Percentiles rank a stretch among this genome's conserved stretches.
phyloP scores from a whole-genome alignment of 345 rosid species.

The Heritiera littoralis region DNA sequence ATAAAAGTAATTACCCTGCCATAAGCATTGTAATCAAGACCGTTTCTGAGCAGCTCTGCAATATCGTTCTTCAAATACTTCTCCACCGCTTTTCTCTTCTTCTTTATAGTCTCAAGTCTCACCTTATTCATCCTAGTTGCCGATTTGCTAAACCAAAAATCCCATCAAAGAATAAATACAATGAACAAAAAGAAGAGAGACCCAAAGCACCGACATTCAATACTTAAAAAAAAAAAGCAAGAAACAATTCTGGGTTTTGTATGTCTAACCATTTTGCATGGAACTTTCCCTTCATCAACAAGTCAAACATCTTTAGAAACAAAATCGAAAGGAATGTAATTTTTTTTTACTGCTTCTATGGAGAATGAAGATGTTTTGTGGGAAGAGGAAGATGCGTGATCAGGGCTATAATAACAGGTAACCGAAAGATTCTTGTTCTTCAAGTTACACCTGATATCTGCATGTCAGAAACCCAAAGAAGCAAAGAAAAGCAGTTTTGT shows the following conservation, averaged over 20 bases:
- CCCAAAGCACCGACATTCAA: not conserved
- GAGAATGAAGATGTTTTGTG: not conserved
- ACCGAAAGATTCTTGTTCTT: not conserved
- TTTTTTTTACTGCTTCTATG: not conserved
- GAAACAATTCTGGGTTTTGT: slow-evolving; percentile 17
- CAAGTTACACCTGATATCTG: slow-evolving; percentile 22
- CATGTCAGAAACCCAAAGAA: slow-evolving; percentile 4
- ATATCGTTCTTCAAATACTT: slow-evolving; percentile 72
- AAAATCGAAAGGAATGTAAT: not conserved
- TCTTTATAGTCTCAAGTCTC: slow-evolving; percentile 65
- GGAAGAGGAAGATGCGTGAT: not conserved
- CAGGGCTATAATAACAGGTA: not conserved
- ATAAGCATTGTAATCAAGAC: slow-evolving; percentile 68
- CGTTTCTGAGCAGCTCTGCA: slow-evolving; percentile 71
- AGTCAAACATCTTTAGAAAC: slow-evolving; percentile 36
- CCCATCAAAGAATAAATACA: not conserved
- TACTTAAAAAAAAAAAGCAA: not conserved
- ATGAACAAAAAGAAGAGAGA: not conserved
- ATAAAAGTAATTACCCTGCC: slow-evolving; percentile 54
- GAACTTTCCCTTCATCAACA: slow-evolving; percentile 37
- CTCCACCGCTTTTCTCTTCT: slow-evolving; percentile 64
- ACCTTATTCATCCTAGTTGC: slow-evolving; percentile 55
- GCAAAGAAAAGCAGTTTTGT: slow-evolving; percentile 18
- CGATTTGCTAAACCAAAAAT: slow-evolving; percentile 52
- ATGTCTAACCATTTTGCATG: slow-evolving; percentile 36